Evolutionary conservation across 805 yeast genomes (phyloP).

Genomic region (Groenewaldozyma tartarivorans): DNA sequence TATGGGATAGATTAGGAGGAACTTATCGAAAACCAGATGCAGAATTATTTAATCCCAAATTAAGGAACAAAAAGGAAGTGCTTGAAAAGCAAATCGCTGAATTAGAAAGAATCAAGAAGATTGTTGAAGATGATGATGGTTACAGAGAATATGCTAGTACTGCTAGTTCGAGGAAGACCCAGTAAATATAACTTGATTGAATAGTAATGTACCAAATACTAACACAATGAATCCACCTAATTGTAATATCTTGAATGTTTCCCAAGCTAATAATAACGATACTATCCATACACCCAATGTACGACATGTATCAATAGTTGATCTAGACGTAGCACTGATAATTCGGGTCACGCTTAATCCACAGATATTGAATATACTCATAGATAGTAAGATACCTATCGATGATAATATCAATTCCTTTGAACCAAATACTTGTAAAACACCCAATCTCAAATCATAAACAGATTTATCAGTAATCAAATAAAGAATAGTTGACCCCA

Average conservation of each 20-base stretch:
- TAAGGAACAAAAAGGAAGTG: constrained; percentile 46
- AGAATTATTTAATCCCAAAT: constrained; percentile 61
- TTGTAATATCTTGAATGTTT: constrained; percentile 52
- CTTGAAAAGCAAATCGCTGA: constrained; percentile 63
- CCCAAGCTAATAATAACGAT: constrained; percentile 69
- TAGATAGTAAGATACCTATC: constrained; percentile 58
- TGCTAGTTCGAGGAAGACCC: constrained; percentile 1
- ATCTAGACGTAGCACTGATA: constrained; percentile 66
- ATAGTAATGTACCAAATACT: constrained; percentile 64
- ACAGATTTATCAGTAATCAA: constrained; percentile 15
- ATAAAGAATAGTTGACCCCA: constrained; percentile 28
- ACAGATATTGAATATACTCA: constrained; percentile 61
- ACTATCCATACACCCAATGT: constrained; percentile 68
- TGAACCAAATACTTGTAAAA: constrained; percentile 10
- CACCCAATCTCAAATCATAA: constrained; percentile 28
- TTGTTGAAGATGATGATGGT: constrained; percentile 68
- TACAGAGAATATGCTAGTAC: constrained; percentile 55
- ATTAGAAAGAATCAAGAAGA: constrained; percentile 70
- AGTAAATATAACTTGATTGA: constrained; percentile 49
- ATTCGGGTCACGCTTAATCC: constrained; percentile 60
- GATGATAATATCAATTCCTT: constrained; percentile 40
- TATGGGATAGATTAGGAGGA: constrained; percentile 96
- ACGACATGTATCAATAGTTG: constrained; percentile 71
- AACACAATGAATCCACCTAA: constrained; percentile 51
- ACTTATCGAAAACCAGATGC: constrained; percentile 89